Evolutionary conservation across 164 flowering plant genomes (phyloP).

Genomic region (Tetrastigma voinierianum): DNA sequence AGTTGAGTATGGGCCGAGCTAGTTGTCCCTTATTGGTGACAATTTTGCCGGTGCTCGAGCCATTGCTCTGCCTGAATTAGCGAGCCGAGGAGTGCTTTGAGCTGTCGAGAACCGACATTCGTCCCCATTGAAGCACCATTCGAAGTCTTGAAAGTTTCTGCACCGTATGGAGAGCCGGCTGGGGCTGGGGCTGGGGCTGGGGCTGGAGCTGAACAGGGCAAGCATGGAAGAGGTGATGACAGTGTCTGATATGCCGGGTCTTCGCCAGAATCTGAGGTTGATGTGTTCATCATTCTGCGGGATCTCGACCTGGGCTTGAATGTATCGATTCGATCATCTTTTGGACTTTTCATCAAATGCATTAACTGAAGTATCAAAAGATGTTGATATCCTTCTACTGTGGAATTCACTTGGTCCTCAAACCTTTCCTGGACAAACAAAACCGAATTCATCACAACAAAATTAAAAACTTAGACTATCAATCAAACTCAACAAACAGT

Average conservation of each 20-base stretch:
- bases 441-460: neutral
- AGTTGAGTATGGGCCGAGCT: conserved; percentile 37
- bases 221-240: conserved; percentile 59
- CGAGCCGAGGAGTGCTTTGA: conserved; percentile 74
- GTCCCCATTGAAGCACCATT: conserved; percentile 59
- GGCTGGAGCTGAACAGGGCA: too few relatives aligned
- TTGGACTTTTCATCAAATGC: conserved; percentile 62
- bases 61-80: conserved; percentile 21
- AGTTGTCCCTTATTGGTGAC: too few relatives aligned
- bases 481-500: neutral
- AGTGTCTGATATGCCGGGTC: conserved; percentile 35
- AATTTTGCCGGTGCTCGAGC: conserved; percentile 64
- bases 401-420: conserved; percentile 48
- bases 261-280: conserved; percentile 49
- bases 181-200: too few relatives aligned
- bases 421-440: conserved; percentile 35
- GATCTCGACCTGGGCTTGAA: conserved; percentile 58
- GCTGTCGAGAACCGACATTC: conserved; percentile 73
- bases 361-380: conserved; percentile 30
- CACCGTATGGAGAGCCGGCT: conserved; percentile 53
- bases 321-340: conserved; percentile 88
- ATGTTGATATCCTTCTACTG: conserved; percentile 46
- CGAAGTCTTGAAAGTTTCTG: conserved; percentile 40
- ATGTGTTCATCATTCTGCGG: conserved; percentile 31
- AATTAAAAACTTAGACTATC: neutral